These are phyloP conservation scores for Penium margaritaceum DNA, from an alignment of 139 green algal species.

Conservation along the genomic window DNA sequence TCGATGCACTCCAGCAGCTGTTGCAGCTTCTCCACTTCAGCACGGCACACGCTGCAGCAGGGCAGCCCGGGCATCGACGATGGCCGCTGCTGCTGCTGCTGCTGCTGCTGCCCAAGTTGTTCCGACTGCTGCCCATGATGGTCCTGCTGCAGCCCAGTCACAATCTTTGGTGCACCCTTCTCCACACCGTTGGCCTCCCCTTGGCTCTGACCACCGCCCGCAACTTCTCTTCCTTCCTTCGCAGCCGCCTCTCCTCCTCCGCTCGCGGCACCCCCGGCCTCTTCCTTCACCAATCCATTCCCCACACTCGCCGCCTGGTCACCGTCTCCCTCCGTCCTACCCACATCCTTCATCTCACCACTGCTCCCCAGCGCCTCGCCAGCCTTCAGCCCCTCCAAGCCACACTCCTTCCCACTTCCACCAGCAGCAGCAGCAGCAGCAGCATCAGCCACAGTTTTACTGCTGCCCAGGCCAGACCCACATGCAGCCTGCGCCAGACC, in stretches of 20 bases:
- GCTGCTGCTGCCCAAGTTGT: not conserved
- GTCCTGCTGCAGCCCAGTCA: not conserved
- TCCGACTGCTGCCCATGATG: too few relatives aligned
- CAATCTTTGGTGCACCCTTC: too few relatives aligned
- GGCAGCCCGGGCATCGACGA: too few relatives aligned
- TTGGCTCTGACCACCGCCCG: too few relatives aligned
- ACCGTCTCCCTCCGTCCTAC: too few relatives aligned
- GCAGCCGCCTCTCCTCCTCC: not conserved
- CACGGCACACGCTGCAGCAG: not conserved
- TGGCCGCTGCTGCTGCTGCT: not conserved
- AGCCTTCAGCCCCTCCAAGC: not conserved
- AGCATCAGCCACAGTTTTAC: not conserved
- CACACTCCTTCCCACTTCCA: not conserved
- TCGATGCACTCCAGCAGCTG: not conserved
- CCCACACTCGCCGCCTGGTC: too few relatives aligned
- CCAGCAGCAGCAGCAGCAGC: not conserved
- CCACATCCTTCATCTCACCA: too few relatives aligned
- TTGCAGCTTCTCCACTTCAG: not conserved
- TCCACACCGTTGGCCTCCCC: too few relatives aligned
- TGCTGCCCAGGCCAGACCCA: not conserved
- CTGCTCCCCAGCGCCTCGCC: too few relatives aligned
- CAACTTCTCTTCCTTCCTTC: too few relatives aligned
- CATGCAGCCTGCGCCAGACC: too few relatives aligned
- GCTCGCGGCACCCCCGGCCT: not conserved
- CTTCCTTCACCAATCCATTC: not conserved